Evolutionary conservation across 345 rosid species (phyloP).

Genomic region (Dipteronia sinensis): DNA sequence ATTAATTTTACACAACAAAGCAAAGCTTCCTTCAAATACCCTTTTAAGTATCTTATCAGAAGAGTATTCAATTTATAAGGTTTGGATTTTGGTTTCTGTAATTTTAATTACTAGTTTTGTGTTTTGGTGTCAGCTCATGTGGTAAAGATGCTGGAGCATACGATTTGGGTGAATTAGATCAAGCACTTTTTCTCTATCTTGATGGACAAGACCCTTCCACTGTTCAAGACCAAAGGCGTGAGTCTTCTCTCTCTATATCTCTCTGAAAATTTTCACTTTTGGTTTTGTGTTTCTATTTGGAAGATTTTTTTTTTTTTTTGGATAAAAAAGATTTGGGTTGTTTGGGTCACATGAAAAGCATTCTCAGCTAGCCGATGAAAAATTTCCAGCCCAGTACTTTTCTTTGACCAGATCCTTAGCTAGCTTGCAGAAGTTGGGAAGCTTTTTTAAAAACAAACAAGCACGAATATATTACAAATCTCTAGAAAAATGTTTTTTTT

Average conservation of each 20-base stretch:
- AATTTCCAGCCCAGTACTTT: constrained; percentile 49
- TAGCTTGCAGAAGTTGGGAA: constrained; percentile 34
- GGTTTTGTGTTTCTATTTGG: constrained; percentile 12
- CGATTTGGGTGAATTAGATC: constrained; percentile 93
- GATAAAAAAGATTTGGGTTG: constrained; percentile 13
- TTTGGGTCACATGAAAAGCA: constrained; percentile 64
- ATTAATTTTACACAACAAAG: constrained; percentile 29
- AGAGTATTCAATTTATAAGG: background rate
- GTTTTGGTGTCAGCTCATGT: constrained; percentile 22
- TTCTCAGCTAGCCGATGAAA: constrained; percentile 51
- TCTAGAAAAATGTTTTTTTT: constrained; percentile 3
- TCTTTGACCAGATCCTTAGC: constrained; percentile 72
- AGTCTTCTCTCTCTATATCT: constrained; percentile 25
- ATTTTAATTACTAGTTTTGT: background rate
- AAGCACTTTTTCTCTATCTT: constrained; percentile 88
- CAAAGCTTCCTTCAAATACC: background rate
- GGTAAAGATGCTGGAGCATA: constrained; percentile 49
- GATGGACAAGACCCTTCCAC: constrained; percentile 77
- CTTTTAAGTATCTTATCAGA: background rate
- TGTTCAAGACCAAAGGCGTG: constrained; percentile 76
- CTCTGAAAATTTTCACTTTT: background rate
- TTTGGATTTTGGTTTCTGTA: background rate
- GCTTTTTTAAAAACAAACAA: constrained; percentile 19
- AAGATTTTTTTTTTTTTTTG: constrained; percentile 29
- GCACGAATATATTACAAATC: background rate